Conservation (phyloP, 805 yeast genomes). For the Phaffomyces antillensis region DNA sequence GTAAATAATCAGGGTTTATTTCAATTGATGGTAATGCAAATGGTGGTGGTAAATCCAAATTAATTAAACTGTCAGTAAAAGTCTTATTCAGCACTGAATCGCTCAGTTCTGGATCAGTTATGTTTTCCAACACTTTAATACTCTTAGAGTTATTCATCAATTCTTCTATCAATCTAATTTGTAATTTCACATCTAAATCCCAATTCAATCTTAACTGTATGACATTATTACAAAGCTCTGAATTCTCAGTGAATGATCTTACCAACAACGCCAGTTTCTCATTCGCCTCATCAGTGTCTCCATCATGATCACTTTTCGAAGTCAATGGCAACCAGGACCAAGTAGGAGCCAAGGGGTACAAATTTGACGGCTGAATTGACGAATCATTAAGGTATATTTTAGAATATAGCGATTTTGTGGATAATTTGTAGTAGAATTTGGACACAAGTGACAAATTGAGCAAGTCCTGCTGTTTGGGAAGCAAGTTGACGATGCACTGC, state of each 20-base stretch:
- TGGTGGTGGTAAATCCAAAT: slow-evolving; percentile 26
- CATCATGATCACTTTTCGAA: slow-evolving; percentile 2
- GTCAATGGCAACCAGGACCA: slow-evolving; percentile 29
- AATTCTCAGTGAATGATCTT: slow-evolving; percentile 20
- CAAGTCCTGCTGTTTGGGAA: slow-evolving; percentile 29
- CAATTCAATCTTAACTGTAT: slow-evolving; percentile 36
- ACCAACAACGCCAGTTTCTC: slow-evolving; percentile 23
- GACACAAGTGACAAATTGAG: slow-evolving; percentile 22
- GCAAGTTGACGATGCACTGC: slow-evolving; percentile 12
- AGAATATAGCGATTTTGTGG: slow-evolving; percentile 27
- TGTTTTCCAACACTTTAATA: slow-evolving; percentile 31
- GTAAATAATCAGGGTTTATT: slow-evolving; percentile 24
- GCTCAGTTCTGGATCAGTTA: slow-evolving; percentile 32
- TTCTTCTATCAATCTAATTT: slow-evolving; percentile 23
- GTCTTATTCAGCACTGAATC: slow-evolving; percentile 26
- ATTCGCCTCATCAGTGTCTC: slow-evolving; percentile 26
- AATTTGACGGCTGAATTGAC: slow-evolving; percentile 29
- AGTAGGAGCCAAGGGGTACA: slow-evolving; percentile 29
- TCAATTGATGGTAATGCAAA: slow-evolving; percentile 27
- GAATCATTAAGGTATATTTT: slow-evolving; percentile 35
- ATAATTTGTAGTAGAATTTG: slow-evolving; percentile 24
- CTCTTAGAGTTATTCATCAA: slow-evolving; percentile 25
- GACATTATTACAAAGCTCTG: slow-evolving; percentile 19
- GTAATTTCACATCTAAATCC: slow-evolving; percentile 31
- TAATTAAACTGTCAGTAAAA: slow-evolving; percentile 15